phyloP scores from a whole-genome alignment of 1,139 yeast genomes.

The Geotrichum reessii region DNA sequence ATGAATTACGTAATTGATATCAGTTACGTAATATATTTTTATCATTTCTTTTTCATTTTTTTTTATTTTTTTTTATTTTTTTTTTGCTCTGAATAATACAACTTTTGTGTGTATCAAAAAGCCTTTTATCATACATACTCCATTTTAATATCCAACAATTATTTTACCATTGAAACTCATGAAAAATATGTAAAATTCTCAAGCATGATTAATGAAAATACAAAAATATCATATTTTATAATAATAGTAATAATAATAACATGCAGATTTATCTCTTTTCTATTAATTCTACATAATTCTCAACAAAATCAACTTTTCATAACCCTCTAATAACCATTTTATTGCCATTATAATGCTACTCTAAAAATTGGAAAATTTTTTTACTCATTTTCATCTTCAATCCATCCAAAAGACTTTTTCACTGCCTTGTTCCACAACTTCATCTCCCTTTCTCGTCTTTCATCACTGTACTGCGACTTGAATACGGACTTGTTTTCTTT shows the following conservation, averaged over 20 bases:
- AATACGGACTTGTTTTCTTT: slow-evolving; percentile 45
- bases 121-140: background rate
- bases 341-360: background rate
- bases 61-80: too few species aligned
- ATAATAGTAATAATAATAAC: too few species aligned
- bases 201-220: too few species aligned
- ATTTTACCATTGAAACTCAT: too few species aligned
- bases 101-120: background rate
- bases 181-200: too few species aligned
- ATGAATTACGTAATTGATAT: background rate
- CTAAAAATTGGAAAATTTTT: background rate
- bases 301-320: too few species aligned
- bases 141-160: background rate
- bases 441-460: slow-evolving; percentile 61
- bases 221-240: too few species aligned
- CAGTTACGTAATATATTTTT: background rate
- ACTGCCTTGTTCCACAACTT: slow-evolving; percentile 78
- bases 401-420: slow-evolving; percentile 74
- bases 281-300: too few species aligned
- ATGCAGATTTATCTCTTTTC: too few species aligned
- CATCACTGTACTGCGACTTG: slow-evolving; percentile 53
- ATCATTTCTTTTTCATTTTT: too few species aligned
- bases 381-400: slow-evolving; percentile 28
- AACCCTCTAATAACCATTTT: too few species aligned
- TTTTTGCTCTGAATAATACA: background rate